A percentile compares a stretch with the other conserved stretches of the same genome.
phyloP scores from a whole-genome alignment of 768 basidiomycete species.

The Mycena rosella region DNA sequence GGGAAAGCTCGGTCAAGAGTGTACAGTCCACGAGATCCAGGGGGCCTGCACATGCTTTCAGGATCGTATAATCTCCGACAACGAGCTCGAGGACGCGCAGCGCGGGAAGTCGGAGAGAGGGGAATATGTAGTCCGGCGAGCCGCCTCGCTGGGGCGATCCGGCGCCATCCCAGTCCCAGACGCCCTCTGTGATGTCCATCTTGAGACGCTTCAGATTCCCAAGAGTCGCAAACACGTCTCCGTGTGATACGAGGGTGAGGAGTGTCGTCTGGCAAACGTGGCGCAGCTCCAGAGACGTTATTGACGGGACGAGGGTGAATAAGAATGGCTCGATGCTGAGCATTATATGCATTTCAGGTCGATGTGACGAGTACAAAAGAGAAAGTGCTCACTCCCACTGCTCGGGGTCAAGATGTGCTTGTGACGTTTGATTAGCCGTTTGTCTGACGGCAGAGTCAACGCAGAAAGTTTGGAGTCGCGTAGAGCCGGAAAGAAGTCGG shows the following conservation, averaged over 20 bases:
- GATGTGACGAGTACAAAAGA: background rate
- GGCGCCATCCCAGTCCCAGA: constrained; percentile 36
- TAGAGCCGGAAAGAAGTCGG: background rate
- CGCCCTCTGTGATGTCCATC: no score
- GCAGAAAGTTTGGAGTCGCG: constrained; percentile 18
- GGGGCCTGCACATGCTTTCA: constrained; percentile 21
- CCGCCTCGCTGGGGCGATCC: constrained; percentile 38
- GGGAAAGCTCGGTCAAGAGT: constrained; percentile 25
- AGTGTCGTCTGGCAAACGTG: constrained; percentile 21
- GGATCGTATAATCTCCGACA: constrained; percentile 36
- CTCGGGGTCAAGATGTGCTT: constrained; percentile 5
- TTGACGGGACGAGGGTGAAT: constrained; percentile 20
- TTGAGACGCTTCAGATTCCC: constrained; percentile 27
- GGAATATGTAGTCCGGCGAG: constrained; percentile 26
- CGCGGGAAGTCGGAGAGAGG: constrained; percentile 35
- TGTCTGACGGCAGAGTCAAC: constrained; percentile 13
- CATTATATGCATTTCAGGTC: background rate
- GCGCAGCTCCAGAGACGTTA: constrained; percentile 33
- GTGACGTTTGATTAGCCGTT: background rate
- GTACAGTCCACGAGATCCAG: constrained; percentile 37
- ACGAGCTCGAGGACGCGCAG: constrained; percentile 35
- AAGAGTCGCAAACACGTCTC: constrained; percentile 22
- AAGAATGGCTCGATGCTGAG: constrained; percentile 30
- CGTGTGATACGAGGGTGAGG: constrained; percentile 14
- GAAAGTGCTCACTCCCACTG: constrained; percentile 21